Conservation (phyloP, 352 stramenopile species). For the Paralagenidium karlingii region DNA sequence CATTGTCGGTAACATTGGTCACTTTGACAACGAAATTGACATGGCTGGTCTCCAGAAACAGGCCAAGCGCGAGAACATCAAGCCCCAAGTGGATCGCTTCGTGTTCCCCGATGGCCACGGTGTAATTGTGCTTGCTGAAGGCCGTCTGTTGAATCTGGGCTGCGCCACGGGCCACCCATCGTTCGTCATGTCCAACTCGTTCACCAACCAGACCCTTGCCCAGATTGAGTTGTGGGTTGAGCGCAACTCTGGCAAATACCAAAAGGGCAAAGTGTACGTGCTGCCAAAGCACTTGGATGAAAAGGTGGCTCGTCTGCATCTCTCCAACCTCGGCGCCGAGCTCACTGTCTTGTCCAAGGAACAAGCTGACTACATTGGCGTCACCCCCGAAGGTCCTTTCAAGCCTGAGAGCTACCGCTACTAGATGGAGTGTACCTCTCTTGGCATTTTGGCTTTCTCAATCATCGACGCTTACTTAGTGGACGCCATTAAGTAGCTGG, state of each 20-base stretch:
- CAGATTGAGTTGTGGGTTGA: conserved; percentile 98
- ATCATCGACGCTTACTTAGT: neutral
- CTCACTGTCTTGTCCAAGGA: conserved; percentile 91
- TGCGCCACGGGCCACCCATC: conserved; percentile 98
- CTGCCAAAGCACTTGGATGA: conserved; percentile 97
- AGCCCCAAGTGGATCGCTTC: conserved; percentile 98
- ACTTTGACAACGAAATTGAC: conserved; percentile 99
- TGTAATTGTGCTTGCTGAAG: conserved; percentile 96
- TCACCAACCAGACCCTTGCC: conserved; percentile 98
- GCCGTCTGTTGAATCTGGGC: conserved; percentile 96
- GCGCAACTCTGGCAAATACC: conserved; percentile 92
- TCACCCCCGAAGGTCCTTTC: conserved; percentile 90
- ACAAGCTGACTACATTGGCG: conserved; percentile 97
- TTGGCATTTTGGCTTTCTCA: neutral
- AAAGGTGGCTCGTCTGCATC: conserved; percentile 96
- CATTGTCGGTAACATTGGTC: conserved; percentile 99
- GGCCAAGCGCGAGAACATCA: conserved; percentile 96
- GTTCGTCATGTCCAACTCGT: conserved; percentile 99
- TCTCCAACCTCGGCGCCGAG: conserved; percentile 92
- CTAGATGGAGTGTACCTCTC: conserved; percentile 40
- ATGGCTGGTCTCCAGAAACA: conserved; percentile 87
- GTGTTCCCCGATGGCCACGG: conserved; percentile 93
- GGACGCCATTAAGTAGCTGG: neutral
- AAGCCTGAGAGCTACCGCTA: conserved; percentile 98
- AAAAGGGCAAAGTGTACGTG: conserved; percentile 94